Evolutionary conservation across 169 alveolate species (phyloP).

Genomic region (Cryptosporidium parvum): DNA sequence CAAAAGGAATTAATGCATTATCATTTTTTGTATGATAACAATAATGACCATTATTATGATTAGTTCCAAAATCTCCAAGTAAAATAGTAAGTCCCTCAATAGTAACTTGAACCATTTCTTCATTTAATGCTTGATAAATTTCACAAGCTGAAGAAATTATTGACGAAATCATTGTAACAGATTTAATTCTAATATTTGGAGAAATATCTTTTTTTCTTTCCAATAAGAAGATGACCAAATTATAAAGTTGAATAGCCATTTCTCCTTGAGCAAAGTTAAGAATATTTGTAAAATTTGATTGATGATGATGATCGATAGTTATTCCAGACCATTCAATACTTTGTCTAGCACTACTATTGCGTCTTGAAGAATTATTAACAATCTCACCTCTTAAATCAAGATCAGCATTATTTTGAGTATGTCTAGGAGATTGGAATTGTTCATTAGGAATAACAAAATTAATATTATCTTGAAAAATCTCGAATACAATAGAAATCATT

Average conservation of each 20-base stretch:
- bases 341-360: slow-evolving; percentile 74
- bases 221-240: slow-evolving; percentile 3
- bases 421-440: background rate
- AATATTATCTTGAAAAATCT: background rate
- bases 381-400: background rate
- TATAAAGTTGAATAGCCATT: slow-evolving; percentile 57
- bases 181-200: slow-evolving; percentile 60
- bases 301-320: slow-evolving; percentile 1
- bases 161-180: slow-evolving; percentile 13
- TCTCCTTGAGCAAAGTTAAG: slow-evolving; percentile 47
- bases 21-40: background rate
- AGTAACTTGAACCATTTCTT: background rate
- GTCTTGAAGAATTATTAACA: slow-evolving; percentile 1
- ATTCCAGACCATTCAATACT: slow-evolving; percentile 75
- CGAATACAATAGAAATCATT: background rate
- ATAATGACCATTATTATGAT: background rate
- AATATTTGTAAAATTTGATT: background rate
- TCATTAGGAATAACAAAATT: background rate
- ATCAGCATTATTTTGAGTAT: background rate
- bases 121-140: background rate
- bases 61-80: slow-evolving; percentile 1
- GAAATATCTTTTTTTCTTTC: slow-evolving; percentile 59
- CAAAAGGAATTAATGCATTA: slow-evolving; percentile 30
- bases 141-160: slow-evolving; percentile 39
- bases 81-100: background rate